These are phyloP conservation scores for Helminthosporium solani DNA, from an alignment of 2,329 filamentous ascomycete genomes.

Conservation along the genomic window DNA sequence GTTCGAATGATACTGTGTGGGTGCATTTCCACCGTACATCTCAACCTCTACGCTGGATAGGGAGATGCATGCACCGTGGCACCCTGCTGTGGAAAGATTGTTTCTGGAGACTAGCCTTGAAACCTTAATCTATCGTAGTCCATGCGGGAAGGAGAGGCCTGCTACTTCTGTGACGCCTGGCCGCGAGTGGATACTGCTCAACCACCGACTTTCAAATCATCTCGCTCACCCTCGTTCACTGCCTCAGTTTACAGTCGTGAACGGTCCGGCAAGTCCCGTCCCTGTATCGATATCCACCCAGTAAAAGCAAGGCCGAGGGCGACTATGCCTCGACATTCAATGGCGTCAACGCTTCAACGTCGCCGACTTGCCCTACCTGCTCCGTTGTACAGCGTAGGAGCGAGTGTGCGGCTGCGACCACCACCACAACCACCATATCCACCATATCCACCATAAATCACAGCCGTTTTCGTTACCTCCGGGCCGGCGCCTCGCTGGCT, in stretches of 20 bases:
- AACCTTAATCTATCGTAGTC: neutral
- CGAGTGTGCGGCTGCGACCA: conserved; percentile 14
- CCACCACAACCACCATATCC: no score
- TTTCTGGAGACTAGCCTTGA: neutral
- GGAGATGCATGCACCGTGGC: no score
- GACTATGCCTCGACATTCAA: conserved; percentile 18
- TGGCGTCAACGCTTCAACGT: conserved; percentile 18
- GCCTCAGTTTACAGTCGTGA: conserved; percentile 7
- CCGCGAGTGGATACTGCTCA: no score
- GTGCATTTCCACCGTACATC: no score
- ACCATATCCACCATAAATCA: no score
- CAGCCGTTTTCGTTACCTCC: conserved; percentile 32
- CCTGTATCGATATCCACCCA: conserved; percentile 5
- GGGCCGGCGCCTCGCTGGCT: conserved; percentile 16
- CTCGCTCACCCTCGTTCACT: conserved; percentile 24
- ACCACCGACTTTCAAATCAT: neutral
- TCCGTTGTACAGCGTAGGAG: conserved; percentile 24
- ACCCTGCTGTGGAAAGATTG: neutral
- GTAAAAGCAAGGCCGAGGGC: conserved; percentile 1
- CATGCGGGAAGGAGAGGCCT: conserved; percentile 3
- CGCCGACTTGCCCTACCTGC: conserved; percentile 26
- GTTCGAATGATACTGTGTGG: conserved; percentile 5
- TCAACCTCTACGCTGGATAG: no score
- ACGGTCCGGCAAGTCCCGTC: conserved; percentile 12
- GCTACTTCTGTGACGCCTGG: conserved; percentile 2